phyloP scores from a whole-genome alignment of 2,329 filamentous ascomycete species.

The Sporothrix euskadiensis region DNA sequence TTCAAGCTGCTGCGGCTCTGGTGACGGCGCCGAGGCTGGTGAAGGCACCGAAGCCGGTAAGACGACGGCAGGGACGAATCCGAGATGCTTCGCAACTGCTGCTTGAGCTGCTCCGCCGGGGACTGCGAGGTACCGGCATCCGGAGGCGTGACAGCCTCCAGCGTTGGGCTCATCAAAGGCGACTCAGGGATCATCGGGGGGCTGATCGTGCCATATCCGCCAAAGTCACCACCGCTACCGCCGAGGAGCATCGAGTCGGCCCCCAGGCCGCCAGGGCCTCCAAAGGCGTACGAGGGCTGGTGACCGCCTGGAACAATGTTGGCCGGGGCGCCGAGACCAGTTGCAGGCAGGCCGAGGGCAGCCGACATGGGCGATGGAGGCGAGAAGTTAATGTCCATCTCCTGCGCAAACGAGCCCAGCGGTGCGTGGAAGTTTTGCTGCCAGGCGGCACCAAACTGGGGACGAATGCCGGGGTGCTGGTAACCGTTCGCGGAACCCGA shows the following conservation, averaged over 20 bases:
- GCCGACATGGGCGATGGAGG: conserved; percentile 33
- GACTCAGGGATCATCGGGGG: conserved; percentile 32
- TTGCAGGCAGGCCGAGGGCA: conserved; percentile 23
- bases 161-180: conserved; percentile 32
- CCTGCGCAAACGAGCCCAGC: conserved; percentile 31
- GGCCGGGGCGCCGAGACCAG: conserved; percentile 29
- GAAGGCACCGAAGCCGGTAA: conserved; percentile 36
- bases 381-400: conserved; percentile 34
- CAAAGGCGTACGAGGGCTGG: conserved; percentile 30
- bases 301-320: conserved; percentile 29
- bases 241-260: conserved; percentile 22
- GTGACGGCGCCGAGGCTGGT: conserved; percentile 35
- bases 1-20: conserved; percentile 37
- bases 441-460: conserved; percentile 34
- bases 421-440: conserved; percentile 33
- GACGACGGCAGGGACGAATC: conserved; percentile 35
- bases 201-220: conserved; percentile 31
- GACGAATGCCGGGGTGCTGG: conserved; percentile 34
- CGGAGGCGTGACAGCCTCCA: conserved; percentile 19
- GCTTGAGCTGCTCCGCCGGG: conserved; percentile 35
- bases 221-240: conserved; percentile 13
- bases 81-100: conserved; percentile 37
- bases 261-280: conserved; percentile 16
- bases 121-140: conserved; percentile 33
- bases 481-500: conserved; percentile 13